Evolutionary conservation across 2,329 filamentous ascomycete species (phyloP).

Genomic region (Stenocarpella maydis): DNA sequence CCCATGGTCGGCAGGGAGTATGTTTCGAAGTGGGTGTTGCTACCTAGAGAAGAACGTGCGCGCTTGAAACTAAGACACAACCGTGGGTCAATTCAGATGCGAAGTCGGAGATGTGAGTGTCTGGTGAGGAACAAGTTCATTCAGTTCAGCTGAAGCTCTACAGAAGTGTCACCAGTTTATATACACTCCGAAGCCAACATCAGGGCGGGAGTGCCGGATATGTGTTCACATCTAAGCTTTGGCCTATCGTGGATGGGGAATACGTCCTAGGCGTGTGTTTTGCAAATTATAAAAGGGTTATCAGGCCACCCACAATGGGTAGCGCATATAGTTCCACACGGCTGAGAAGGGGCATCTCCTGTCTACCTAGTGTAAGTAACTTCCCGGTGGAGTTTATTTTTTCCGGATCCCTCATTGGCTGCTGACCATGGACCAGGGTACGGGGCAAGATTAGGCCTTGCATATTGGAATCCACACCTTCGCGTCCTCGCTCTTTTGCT

Average conservation of each 20-base stretch:
- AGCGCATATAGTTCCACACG: not conserved
- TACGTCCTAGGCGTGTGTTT: not conserved
- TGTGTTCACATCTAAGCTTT: too few species aligned
- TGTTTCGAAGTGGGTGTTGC: too few species aligned
- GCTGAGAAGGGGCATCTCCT: not conserved
- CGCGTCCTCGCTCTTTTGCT: conserved; percentile 13
- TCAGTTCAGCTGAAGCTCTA: too few species aligned
- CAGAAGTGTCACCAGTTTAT: not conserved
- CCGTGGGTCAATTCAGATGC: too few species aligned
- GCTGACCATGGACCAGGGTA: not conserved
- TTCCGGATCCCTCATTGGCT: not conserved
- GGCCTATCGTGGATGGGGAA: not conserved
- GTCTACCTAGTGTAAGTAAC: too few species aligned
- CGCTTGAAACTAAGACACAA: not conserved
- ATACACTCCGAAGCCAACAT: not conserved
- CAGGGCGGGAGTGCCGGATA: too few species aligned
- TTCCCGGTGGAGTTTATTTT: not conserved
- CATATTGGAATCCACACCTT: conserved; percentile 17
- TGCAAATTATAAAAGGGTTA: not conserved
- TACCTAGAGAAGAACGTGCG: too few species aligned
- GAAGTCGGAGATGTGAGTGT: too few species aligned
- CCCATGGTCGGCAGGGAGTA: conserved; percentile 21
- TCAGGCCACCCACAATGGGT: not conserved
- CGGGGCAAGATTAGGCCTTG: not conserved
- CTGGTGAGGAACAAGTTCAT: not conserved